Conservation (phyloP, 2,329 filamentous ascomycete species). For the Gremmenia infestans region DNA sequence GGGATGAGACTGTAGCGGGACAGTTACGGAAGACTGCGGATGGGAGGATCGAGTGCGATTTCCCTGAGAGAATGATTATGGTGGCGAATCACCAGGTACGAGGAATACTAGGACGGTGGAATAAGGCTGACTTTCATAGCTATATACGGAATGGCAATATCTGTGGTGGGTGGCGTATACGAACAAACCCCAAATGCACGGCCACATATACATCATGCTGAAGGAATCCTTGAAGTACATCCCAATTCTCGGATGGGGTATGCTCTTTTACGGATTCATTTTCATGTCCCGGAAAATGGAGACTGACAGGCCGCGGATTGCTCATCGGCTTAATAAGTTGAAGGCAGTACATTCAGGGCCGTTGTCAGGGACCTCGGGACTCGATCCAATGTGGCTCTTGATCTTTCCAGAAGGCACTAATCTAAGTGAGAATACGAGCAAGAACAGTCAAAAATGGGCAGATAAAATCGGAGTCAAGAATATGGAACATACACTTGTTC, state of each 20-base stretch:
- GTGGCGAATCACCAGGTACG: conserved; percentile 79
- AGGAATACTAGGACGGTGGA: background rate
- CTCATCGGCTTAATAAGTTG: conserved; percentile 66
- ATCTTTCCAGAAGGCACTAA: conserved; percentile 89
- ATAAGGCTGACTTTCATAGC: conserved; percentile 36
- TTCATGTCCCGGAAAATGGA: conserved; percentile 90
- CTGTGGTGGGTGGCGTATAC: conserved; percentile 94
- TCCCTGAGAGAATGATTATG: conserved; percentile 75
- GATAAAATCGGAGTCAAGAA: conserved; percentile 70
- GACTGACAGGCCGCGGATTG: conserved; percentile 69
- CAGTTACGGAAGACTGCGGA: conserved; percentile 67
- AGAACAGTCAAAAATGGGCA: conserved; percentile 70
- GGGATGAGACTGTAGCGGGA: conserved; percentile 71
- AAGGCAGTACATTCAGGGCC: conserved; percentile 52
- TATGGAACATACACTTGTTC: conserved; percentile 68
- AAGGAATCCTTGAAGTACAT: conserved; percentile 83
- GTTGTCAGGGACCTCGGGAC: conserved; percentile 46
- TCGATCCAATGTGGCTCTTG: conserved; percentile 84
- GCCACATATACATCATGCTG: conserved; percentile 83
- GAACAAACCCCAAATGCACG: conserved; percentile 68
- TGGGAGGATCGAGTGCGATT: conserved; percentile 71
- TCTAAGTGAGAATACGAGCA: conserved; percentile 63
- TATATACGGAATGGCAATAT: conserved; percentile 90
- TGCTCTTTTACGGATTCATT: conserved; percentile 85
- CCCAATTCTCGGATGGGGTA: conserved; percentile 73